Base-by-base conservation (phyloP, 2,329 filamentous ascomycete genomes). In the Neonectria hederae region DNA sequence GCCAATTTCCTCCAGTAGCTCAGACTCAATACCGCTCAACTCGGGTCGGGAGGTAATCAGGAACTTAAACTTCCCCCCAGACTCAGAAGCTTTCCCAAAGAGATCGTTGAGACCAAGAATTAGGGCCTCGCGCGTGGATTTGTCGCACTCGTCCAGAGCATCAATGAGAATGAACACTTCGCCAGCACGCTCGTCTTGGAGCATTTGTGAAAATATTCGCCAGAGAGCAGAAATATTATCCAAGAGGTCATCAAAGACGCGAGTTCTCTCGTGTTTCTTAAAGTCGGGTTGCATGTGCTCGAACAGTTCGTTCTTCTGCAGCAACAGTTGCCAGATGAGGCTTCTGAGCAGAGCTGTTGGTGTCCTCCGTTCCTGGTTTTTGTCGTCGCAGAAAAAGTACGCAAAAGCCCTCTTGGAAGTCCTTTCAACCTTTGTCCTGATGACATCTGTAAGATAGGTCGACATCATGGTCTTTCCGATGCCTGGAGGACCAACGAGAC, bases 401-500 rank as follows among this genome's bases (percentile, higher is more conserved):
- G 56, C 21, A 22, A 59, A 43, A 21, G 26, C 14, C n/a, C 26
- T 19, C 2, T n/a, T 38, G 7, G n/a, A 10, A 1, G 45, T 13
- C 1, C 26, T 22, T 5, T 19, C 21, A n/a, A 17, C 28, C 0
- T 28, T 9, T 21, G 17, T 14, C 8, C 48, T 26, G 4, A 64
- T 28, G 14, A 43, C 24, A 13, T 64, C 32, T 4, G 57, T 55
- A 7, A 64, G 14, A 26, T 38, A 61, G 14, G 59, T 56, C 1
- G 62, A 40, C 6, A 64, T 48, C 35, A 60, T 55, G 0, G 62
- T 64, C 38, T 64, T 64, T 3, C 62, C 62, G 19, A 51, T 60
- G 13, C 62, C 62, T 3, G 62, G 62, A 21, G 46, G 26, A 1
- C 46, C 26, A 19, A 49, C n/a, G 9, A 49, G 46, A 13, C 26